These are phyloP conservation scores for Aureobasidium zeae DNA, from an alignment of 2,329 filamentous ascomycete genomes.

Conservation along the genomic window DNA sequence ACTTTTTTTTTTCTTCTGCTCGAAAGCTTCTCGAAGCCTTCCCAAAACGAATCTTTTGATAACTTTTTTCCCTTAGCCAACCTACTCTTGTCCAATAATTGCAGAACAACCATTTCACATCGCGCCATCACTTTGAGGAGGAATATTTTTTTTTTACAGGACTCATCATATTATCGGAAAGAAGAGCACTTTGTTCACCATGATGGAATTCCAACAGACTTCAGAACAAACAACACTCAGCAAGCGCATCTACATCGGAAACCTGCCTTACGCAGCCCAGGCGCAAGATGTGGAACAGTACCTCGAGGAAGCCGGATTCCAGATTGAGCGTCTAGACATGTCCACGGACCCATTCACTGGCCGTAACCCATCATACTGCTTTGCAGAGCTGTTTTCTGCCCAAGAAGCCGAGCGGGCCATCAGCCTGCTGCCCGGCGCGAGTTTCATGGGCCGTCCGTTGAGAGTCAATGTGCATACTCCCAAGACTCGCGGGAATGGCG, in stretches of 20 bases:
- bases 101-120: neutral
- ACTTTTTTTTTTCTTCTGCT: neutral
- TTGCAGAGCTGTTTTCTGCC: slow-evolving; percentile 54
- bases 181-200: too few relatives aligned
- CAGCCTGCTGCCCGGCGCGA: slow-evolving; percentile 44
- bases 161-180: neutral
- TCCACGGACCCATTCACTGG: slow-evolving; percentile 59
- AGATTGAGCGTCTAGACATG: slow-evolving; percentile 51
- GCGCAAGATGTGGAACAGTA: slow-evolving; percentile 41
- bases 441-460: slow-evolving; percentile 49
- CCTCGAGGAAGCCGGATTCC: slow-evolving; percentile 35
- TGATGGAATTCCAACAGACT: slow-evolving; percentile 8
- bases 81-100: too few relatives aligned
- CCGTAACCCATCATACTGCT: slow-evolving; percentile 66
- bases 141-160: neutral
- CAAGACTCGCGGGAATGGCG: slow-evolving; percentile 11
- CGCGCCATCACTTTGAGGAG: neutral
- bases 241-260: slow-evolving; percentile 42
- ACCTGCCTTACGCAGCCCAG: slow-evolving; percentile 47
- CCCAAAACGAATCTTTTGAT: slow-evolving; percentile 5
- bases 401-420: slow-evolving; percentile 52
- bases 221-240: neutral
- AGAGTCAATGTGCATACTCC: slow-evolving; percentile 44
- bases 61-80: slow-evolving; percentile 5
- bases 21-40: slow-evolving; percentile 14